These are phyloP conservation scores for Pisolithus albus DNA, from an alignment of 768 basidiomycete genomes.

Conservation along the genomic window DNA sequence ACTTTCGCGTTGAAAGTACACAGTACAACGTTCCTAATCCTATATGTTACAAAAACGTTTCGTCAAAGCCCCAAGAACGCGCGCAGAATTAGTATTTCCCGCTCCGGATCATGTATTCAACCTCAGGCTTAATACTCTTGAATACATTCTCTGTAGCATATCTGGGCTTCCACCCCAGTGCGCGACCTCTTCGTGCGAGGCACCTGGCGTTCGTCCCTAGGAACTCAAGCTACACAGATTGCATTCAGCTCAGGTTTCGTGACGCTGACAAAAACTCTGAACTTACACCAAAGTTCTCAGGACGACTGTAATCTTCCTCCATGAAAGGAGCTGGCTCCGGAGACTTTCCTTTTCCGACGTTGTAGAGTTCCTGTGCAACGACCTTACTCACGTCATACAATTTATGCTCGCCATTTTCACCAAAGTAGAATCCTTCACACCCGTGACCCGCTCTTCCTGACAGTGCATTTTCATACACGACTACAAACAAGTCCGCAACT, in stretches of 20 bases:
- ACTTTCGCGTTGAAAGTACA: too few species aligned
- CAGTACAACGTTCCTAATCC: too few species aligned
- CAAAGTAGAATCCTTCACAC: slow-evolving; percentile 21
- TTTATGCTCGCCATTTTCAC: slow-evolving; percentile 14
- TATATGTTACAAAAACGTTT: too few species aligned
- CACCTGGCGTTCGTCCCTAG: slow-evolving; percentile 20
- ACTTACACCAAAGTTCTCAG: slow-evolving; percentile 1
- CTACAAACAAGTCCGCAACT: slow-evolving; percentile 15
- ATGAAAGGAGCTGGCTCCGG: slow-evolving; percentile 9
- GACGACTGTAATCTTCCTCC: slow-evolving; percentile 11
- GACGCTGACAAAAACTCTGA: background rate
- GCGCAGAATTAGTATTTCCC: background rate
- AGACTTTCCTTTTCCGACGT: slow-evolving; percentile 9
- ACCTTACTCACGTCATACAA: slow-evolving; percentile 9
- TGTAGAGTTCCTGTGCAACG: slow-evolving; percentile 10
- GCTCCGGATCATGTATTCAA: slow-evolving; percentile 14
- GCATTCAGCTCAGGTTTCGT: slow-evolving; percentile 6
- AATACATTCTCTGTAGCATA: slow-evolving; percentile 24
- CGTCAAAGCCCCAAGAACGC: too few species aligned
- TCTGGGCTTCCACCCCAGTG: slow-evolving; percentile 25
- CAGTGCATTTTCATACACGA: slow-evolving; percentile 10
- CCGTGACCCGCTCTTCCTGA: slow-evolving; percentile 15
- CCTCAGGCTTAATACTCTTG: slow-evolving; percentile 14
- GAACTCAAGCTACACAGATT: slow-evolving; percentile 5
- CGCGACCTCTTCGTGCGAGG: slow-evolving; percentile 13